These are phyloP conservation scores for Rhytidiadelphus loreus DNA, from an alignment of 225 moss, liverwort and hornwort genomes.

Conservation along the genomic window DNA sequence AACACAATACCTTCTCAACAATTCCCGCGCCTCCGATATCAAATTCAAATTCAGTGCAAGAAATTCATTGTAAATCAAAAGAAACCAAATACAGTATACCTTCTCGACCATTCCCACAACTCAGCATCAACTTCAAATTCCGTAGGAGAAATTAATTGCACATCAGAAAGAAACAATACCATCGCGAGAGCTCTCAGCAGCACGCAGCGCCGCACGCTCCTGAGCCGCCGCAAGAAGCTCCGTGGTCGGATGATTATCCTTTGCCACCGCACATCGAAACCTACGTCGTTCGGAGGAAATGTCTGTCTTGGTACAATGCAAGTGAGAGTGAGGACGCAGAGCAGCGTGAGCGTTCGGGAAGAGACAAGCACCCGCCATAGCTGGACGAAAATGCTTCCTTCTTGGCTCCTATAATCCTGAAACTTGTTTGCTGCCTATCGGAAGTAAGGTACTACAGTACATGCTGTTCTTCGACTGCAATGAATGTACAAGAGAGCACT, in stretches of 20 bases:
- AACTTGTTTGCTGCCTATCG: neutral
- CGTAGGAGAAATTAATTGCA: neutral
- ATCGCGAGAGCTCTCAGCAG: slow-evolving; percentile 27
- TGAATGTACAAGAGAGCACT: neutral
- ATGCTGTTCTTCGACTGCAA: neutral
- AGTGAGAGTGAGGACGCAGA: neutral
- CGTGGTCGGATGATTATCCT: neutral
- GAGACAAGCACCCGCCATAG: slow-evolving; percentile 9
- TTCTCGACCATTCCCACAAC: neutral
- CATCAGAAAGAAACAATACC: neutral
- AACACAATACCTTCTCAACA: neutral
- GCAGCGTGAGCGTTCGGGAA: neutral
- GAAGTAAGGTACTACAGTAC: neutral
- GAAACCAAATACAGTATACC: neutral
- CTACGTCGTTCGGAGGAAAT: neutral
- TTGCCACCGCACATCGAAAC: slow-evolving; percentile 8
- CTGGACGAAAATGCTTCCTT: neutral
- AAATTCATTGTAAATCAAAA: neutral
- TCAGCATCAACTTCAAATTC: neutral
- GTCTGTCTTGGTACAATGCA: neutral
- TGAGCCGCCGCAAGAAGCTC: slow-evolving; percentile 19
- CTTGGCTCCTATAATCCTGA: neutral
- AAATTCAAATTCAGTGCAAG: neutral
- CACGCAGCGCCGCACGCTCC: slow-evolving; percentile 26
- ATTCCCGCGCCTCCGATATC: neutral